phyloP scores from a whole-genome alignment of 2,329 filamentous ascomycete genomes.

The Orbilia oligospora region DNA sequence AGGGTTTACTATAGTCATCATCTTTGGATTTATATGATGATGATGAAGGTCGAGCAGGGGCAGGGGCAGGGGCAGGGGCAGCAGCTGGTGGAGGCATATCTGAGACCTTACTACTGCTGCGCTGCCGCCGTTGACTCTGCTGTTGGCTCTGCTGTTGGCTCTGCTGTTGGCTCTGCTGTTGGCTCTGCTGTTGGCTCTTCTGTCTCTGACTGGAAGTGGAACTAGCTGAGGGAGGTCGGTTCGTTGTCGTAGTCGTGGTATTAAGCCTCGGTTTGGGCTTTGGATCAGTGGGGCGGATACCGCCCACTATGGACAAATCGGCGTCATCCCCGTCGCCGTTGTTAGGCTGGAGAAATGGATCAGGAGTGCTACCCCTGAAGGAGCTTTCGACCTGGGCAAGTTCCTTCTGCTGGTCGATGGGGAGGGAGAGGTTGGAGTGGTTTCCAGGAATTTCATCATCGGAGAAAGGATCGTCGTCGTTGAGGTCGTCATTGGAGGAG shows the following conservation, averaged over 20 bases:
- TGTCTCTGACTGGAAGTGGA: conserved; percentile 1
- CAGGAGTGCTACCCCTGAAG: conserved; percentile 53
- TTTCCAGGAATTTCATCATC: conserved; percentile 44
- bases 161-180: conserved; percentile 1
- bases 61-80: neutral
- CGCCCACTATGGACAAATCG: conserved; percentile 57
- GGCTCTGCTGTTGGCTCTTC: neutral
- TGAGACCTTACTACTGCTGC: conserved; percentile 31
- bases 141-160: neutral
- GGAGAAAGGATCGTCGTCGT: conserved; percentile 34
- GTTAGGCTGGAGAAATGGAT: conserved; percentile 46
- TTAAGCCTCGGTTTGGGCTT: conserved; percentile 25
- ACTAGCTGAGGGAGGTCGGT: conserved; percentile 14
- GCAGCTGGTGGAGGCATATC: conserved; percentile 40
- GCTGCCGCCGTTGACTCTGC: conserved; percentile 6
- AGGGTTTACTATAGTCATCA: conserved; percentile 43
- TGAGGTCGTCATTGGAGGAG: conserved; percentile 24
- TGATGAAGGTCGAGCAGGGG: conserved; percentile 16
- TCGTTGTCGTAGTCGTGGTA: neutral
- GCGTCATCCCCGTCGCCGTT: conserved; percentile 41
- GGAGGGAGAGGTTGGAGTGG: conserved; percentile 51
- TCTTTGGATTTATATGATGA: conserved; percentile 30
- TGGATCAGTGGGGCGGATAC: conserved; percentile 48
- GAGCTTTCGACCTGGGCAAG: conserved; percentile 57
- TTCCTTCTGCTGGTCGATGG: conserved; percentile 54